Base-by-base conservation (phyloP, 345 rosid species). In the Turritis glabra region DNA sequence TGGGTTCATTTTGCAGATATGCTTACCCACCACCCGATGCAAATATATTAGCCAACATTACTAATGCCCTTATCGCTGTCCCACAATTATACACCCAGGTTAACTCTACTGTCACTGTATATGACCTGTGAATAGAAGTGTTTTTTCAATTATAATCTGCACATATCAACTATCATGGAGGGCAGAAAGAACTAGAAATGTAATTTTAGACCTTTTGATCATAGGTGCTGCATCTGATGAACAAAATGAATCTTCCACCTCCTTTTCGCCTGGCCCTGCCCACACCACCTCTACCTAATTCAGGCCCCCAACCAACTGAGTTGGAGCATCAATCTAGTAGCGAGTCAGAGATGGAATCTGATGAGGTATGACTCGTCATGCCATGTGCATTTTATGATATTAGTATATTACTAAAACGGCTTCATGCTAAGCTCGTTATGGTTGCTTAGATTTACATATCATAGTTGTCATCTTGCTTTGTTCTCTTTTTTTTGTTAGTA, bases 171-270 rank as follows among this genome's bases (percentile, higher is more conserved):
- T 54, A 37, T 53, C 3, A 19, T 25, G 27, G 41, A 44, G 6
- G 17, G 55, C 51, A 46, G 18, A 70, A 63, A 43, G 25, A 60
- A 60, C 38, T 11, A 61, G 70, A 53, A 2, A 54, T 43, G 27
- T 77, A 30, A 56, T 65, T 5, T 58, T 61, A 7, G 25, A 62
- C 26, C 25, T 55, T 21, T 51, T 0, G 47, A 72, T 69, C 56
- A 38, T 69, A 95, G 97, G 94, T 92, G 77, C 79, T 95, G 85
- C 99, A 92, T 82, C 82, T 95, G 77, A 95, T 95, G 99, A 95
- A 95, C 82, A 95, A 95, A 89, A 92, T 95, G 99, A 92, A 90
- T 79, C 88, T 95, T 79, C 99, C 97, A 77, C 93, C 98, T 73
- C 99, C 97, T 41, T 92, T 95, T 80, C 89, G 96, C 27, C 81